Conservation (phyloP, 2,329 filamentous ascomycete genomes). For the Cladosporium velox region DNA sequence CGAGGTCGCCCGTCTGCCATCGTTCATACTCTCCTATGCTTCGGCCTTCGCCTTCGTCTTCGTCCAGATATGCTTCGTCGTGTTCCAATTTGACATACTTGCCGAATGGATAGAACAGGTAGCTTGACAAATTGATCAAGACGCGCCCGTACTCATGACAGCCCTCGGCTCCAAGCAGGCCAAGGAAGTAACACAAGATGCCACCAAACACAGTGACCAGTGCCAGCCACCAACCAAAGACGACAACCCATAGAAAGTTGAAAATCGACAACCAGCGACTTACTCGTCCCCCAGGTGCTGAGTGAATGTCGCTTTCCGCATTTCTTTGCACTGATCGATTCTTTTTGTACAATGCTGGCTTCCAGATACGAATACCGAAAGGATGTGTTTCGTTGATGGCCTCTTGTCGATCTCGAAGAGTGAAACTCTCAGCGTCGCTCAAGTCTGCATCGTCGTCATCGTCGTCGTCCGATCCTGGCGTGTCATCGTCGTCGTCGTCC, state of each 20-base stretch:
- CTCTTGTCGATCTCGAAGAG: conserved; percentile 91
- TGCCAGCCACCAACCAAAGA: conserved; percentile 97
- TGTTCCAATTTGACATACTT: conserved; percentile 92
- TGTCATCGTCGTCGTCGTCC: conserved; percentile 47
- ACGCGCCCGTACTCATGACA: conserved; percentile 83
- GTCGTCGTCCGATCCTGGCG: conserved; percentile 35
- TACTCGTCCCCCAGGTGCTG: conserved; percentile 83
- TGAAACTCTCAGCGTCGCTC: conserved; percentile 97
- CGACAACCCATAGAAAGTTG: conserved; percentile 85
- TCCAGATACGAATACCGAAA: conserved; percentile 98
- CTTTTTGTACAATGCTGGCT: conserved; percentile 97
- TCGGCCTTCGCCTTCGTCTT: conserved; percentile 91
- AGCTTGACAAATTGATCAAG: conserved; percentile 79
- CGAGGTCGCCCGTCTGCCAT: conserved; percentile 96
- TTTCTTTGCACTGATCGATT: conserved; percentile 93
- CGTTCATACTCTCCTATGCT: conserved; percentile 99
- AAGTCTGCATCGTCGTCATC: conserved; percentile 70
- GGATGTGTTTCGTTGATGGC: conserved; percentile 99
- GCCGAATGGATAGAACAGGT: conserved; percentile 94
- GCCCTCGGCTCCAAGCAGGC: conserved; percentile 74
- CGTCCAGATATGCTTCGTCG: conserved; percentile 90
- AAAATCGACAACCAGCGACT: conserved; percentile 82
- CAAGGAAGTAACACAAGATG: conserved; percentile 75
- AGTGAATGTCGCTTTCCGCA: conserved; percentile 96
- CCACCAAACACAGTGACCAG: conserved; percentile 73